Evolutionary conservation across 805 yeast genomes (phyloP).

Genomic region (Candida coquimbonensis): DNA sequence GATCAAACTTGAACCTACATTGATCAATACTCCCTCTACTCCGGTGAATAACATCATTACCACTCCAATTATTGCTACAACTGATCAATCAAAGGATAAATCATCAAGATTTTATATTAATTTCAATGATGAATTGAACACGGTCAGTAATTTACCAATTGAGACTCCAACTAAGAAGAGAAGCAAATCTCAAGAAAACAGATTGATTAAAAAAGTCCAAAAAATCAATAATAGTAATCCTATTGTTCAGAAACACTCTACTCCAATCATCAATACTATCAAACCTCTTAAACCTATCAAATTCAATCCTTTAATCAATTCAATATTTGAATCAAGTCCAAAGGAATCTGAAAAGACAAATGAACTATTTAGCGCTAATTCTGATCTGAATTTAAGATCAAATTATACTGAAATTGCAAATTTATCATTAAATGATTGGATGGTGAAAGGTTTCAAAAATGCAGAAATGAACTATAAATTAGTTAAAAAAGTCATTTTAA

Average conservation of each 20-base stretch:
- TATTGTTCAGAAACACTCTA: background rate
- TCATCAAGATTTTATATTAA: slow-evolving; percentile 17
- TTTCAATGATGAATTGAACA: slow-evolving; percentile 2
- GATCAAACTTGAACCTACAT: slow-evolving; percentile 15
- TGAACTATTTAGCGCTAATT: slow-evolving; percentile 1
- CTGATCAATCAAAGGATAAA: slow-evolving; percentile 7
- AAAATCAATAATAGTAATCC: background rate
- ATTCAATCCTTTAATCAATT: slow-evolving; percentile 5
- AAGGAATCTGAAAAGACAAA: slow-evolving; percentile 1
- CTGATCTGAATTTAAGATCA: slow-evolving; percentile 11
- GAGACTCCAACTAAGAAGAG: slow-evolving; percentile 11
- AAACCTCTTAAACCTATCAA: slow-evolving; percentile 8
- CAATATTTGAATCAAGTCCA: slow-evolving; percentile 5
- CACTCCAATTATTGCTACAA: background rate
- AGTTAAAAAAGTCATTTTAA: slow-evolving; percentile 27
- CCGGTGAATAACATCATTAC: slow-evolving; percentile 10
- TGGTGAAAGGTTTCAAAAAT: slow-evolving; percentile 27
- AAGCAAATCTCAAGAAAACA: slow-evolving; percentile 7
- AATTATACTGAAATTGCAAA: slow-evolving; percentile 24
- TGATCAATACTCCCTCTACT: slow-evolving; percentile 11
- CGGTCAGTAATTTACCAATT: slow-evolving; percentile 6
- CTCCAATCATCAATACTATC: background rate
- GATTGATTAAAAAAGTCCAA: background rate
- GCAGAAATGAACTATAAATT: slow-evolving; percentile 28
- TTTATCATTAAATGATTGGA: slow-evolving; percentile 30